These are phyloP conservation scores for Pleurotus ostreatus DNA, from an alignment of 768 basidiomycete species.

Conservation along the genomic window DNA sequence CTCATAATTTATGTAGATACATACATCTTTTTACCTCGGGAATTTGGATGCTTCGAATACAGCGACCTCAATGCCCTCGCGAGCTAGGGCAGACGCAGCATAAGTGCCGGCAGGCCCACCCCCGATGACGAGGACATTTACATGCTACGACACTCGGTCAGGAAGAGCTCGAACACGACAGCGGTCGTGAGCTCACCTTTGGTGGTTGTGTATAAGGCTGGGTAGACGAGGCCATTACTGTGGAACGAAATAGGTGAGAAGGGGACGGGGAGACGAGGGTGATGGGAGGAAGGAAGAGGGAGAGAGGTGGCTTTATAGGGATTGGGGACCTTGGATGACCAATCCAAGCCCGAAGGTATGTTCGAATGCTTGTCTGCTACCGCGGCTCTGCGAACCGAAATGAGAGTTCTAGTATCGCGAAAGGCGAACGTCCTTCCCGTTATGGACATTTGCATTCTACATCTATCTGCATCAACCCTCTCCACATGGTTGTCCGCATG, in stretches of 20 bases:
- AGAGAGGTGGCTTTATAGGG: background rate
- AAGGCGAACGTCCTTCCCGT: background rate
- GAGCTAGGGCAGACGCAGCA: constrained; percentile 49
- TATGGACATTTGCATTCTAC: background rate
- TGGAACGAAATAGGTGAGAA: too few relatives aligned
- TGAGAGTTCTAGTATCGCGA: background rate
- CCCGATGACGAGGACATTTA: constrained; percentile 42
- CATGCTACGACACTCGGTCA: constrained; percentile 25
- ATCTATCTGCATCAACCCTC: background rate
- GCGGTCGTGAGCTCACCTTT: background rate
- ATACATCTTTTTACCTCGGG: constrained; percentile 32
- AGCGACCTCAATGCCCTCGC: constrained; percentile 52
- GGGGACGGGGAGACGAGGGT: background rate
- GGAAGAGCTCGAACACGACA: background rate
- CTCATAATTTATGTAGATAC: background rate
- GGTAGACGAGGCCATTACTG: background rate
- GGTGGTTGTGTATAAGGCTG: constrained; percentile 5
- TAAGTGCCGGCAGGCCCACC: constrained; percentile 58
- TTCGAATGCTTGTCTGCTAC: background rate
- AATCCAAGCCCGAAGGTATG: constrained; percentile 7
- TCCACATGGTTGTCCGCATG: background rate
- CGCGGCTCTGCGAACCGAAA: constrained; percentile 2
- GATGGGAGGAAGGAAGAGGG: background rate
- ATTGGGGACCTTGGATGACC: background rate
- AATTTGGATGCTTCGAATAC: constrained; percentile 52